A percentile compares a stretch with the other conserved stretches of the same genome.
Evolutionary conservation across 768 basidiomycete genomes (phyloP).

Genomic region (Leccinum barrowsii): DNA sequence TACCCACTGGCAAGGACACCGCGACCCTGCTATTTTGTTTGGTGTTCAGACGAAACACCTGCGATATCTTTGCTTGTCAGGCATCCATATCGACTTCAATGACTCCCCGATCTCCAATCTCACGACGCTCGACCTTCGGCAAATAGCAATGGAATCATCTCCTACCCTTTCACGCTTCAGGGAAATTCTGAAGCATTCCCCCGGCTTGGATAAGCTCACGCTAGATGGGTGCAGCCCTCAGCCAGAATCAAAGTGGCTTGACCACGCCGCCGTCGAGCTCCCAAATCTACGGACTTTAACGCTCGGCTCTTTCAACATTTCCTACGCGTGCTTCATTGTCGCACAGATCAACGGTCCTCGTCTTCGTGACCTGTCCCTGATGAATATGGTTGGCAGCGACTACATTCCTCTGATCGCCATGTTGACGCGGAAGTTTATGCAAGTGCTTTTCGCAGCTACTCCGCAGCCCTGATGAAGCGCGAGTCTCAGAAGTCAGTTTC

Average conservation of each 20-base stretch:
- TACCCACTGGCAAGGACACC: conserved; percentile 32
- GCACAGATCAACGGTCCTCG: conserved; percentile 54
- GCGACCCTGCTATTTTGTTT: conserved; percentile 45
- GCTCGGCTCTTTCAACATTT: conserved; percentile 50
- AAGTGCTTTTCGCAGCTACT: conserved; percentile 54
- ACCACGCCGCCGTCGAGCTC: conserved; percentile 42
- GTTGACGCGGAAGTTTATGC: conserved; percentile 47
- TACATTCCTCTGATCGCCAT: conserved; percentile 45
- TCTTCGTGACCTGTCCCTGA: conserved; percentile 54
- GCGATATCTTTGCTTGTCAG: conserved; percentile 50
- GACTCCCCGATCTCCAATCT: conserved; percentile 48
- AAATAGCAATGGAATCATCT: conserved; percentile 49
- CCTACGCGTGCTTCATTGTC: conserved; percentile 46
- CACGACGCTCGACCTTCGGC: conserved; percentile 61
- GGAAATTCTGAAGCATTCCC: conserved; percentile 46
- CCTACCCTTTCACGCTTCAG: conserved; percentile 52
- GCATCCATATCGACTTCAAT: conserved; percentile 60
- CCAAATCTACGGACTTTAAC: conserved; percentile 48
- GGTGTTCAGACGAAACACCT: conserved; percentile 45
- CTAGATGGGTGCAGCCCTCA: conserved; percentile 62
- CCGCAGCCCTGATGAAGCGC: conserved; percentile 70
- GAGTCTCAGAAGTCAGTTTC: conserved; percentile 52
- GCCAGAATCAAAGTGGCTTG: conserved; percentile 26
- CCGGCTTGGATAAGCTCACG: conserved; percentile 50
- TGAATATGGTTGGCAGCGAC: conserved; percentile 49